Conservation (phyloP, 2,329 filamentous ascomycete species). For the Paracoccidioides brasiliensis region DNA sequence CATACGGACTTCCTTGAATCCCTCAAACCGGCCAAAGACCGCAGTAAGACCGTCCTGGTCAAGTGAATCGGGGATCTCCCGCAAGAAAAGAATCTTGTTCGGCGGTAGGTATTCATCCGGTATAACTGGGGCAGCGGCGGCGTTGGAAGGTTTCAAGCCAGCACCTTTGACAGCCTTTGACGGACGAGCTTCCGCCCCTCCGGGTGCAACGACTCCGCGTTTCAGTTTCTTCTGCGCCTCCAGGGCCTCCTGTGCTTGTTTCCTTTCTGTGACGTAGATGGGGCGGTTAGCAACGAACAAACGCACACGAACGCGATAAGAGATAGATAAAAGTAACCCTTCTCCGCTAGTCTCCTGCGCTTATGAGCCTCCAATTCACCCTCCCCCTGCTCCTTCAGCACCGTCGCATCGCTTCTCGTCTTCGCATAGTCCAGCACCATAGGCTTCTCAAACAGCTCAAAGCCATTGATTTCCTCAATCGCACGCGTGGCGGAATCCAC, state of each 20-base stretch:
- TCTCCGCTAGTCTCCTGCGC: slow-evolving; percentile 69
- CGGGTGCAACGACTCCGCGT: slow-evolving; percentile 40
- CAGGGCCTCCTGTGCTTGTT: slow-evolving; percentile 68
- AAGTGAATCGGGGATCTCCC: slow-evolving; percentile 80
- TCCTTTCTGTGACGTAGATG: slow-evolving; percentile 41
- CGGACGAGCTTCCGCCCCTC: slow-evolving; percentile 42
- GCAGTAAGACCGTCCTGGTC: slow-evolving; percentile 64
- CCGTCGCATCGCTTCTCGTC: slow-evolving; percentile 75
- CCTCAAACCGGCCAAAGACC: slow-evolving; percentile 81
- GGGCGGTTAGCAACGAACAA: neutral
- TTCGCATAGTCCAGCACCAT: slow-evolving; percentile 76
- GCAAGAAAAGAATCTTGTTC: slow-evolving; percentile 91
- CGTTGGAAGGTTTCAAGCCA: slow-evolving; percentile 64
- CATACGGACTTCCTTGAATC: slow-evolving; percentile 82
- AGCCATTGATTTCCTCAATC: slow-evolving; percentile 81
- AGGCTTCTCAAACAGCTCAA: slow-evolving; percentile 82
- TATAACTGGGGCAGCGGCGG: slow-evolving; percentile 56
- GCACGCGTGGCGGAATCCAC: slow-evolving; percentile 67
- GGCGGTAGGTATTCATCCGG: slow-evolving; percentile 97
- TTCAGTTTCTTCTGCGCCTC: slow-evolving; percentile 68
- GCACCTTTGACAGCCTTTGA: slow-evolving; percentile 57
- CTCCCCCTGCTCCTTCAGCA: slow-evolving; percentile 56
- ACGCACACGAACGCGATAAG: neutral
- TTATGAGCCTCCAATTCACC: slow-evolving; percentile 85
- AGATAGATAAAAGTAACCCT: slow-evolving; percentile 45